Conservation (phyloP, 768 basidiomycete species). For the Multifurca ochricompacta region DNA sequence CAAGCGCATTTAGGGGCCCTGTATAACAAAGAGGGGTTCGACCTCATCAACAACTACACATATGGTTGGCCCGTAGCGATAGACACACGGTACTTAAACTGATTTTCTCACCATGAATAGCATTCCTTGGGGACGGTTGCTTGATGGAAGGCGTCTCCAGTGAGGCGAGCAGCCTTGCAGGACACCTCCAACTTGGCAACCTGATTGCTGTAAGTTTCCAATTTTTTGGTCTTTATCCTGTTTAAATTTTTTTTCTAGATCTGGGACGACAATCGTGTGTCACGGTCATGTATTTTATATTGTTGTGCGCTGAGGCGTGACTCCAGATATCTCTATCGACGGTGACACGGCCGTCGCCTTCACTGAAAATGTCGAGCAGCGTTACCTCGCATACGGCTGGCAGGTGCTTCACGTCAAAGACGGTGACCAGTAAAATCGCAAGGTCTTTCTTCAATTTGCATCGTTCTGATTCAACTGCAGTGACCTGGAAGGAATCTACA, state of each 20-base stretch:
- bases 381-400: constrained; percentile 92
- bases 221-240: constrained; percentile 7
- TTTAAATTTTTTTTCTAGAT: constrained; percentile 39
- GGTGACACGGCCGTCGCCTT: constrained; percentile 88
- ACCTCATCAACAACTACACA: constrained; percentile 80
- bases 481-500: constrained; percentile 69
- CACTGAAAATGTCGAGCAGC: constrained; percentile 86
- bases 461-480: constrained; percentile 31
- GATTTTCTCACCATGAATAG: constrained; percentile 35
- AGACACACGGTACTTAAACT: constrained; percentile 3
- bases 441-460: background rate
- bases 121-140: constrained; percentile 92
- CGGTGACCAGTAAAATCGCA: constrained; percentile 54
- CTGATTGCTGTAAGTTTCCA: constrained; percentile 67
- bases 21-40: constrained; percentile 81
- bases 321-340: constrained; percentile 87
- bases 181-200: constrained; percentile 90
- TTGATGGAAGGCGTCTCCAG: constrained; percentile 95
- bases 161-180: constrained; percentile 88
- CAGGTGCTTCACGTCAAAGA: constrained; percentile 80
- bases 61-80: constrained; percentile 50
- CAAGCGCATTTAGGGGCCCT: constrained; percentile 86
- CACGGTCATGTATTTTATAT: background rate
- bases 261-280: constrained; percentile 92
- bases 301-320: constrained; percentile 12